Percentiles rank a stretch among this genome's conserved stretches.
These are phyloP conservation scores for Rostrohypoxylon terebratum DNA, from an alignment of 495 filamentous ascomycete genomes.

Conservation along the genomic window DNA sequence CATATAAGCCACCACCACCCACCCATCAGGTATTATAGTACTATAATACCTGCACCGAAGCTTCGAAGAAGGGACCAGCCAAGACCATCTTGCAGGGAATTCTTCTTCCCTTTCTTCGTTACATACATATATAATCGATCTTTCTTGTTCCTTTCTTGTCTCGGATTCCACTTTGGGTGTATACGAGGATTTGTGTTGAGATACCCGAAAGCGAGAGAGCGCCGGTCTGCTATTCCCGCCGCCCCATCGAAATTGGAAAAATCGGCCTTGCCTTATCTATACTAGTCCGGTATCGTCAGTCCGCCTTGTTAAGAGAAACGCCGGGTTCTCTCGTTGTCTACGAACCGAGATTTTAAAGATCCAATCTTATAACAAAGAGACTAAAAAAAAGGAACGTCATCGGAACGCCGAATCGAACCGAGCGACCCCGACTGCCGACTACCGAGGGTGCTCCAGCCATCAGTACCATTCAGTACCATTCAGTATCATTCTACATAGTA, in stretches of 20 bases:
- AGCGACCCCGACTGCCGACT: constrained; percentile 43
- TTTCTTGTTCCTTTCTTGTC: constrained; percentile 25
- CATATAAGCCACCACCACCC: constrained; percentile 30
- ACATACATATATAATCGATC: not conserved
- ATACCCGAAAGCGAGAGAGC: constrained; percentile 34
- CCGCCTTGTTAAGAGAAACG: constrained; percentile 1
- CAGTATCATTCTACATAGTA: not conserved
- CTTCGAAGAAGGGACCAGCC: constrained; percentile 46
- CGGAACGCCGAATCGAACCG: constrained; percentile 45
- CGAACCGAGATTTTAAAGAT: not conserved
- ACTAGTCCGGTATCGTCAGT: constrained; percentile 14
- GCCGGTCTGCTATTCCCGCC: constrained; percentile 29
- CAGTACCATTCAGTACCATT: constrained; percentile 1
- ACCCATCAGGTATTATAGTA: constrained; percentile 6
- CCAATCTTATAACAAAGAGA: constrained; percentile 10
- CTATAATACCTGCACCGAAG: constrained; percentile 41
- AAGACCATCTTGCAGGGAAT: constrained; percentile 34
- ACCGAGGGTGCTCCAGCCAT: constrained; percentile 28
- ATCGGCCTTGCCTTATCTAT: constrained; percentile 12
- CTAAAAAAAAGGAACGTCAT: constrained; percentile 30
- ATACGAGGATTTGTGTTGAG: constrained; percentile 21
- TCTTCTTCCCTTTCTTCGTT: constrained; percentile 4
- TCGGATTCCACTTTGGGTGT: constrained; percentile 12
- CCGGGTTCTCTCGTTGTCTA: constrained; percentile 4
- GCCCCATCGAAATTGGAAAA: constrained; percentile 8